These are phyloP conservation scores for Oryza glumipatula DNA, from an alignment of 176 grass and related monocot species.

Conservation along the genomic window DNA sequence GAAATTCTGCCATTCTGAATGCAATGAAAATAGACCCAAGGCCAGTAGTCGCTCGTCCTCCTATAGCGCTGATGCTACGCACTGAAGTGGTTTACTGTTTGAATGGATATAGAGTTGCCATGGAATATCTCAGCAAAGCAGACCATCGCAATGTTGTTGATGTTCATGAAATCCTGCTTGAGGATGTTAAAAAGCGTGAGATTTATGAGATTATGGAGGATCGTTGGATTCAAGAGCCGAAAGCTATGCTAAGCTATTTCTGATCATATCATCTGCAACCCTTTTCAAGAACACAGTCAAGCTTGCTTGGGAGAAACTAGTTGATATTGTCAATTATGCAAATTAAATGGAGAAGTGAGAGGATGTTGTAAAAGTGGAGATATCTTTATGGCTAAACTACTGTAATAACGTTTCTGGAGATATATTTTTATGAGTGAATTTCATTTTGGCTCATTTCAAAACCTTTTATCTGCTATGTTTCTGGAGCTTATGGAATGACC, in stretches of 20 bases:
- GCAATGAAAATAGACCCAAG: neutral
- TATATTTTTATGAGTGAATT: no score
- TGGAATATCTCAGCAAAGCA: neutral
- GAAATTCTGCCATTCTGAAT: neutral
- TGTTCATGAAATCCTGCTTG: neutral
- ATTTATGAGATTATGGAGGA: neutral
- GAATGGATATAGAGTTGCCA: neutral
- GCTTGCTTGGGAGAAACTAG: neutral
- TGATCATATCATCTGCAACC: neutral
- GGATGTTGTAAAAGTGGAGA: no score
- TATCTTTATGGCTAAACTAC: no score
- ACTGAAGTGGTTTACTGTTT: neutral
- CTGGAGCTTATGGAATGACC: no score
- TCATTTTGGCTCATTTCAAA: no score
- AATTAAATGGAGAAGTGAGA: no score
- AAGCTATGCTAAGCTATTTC: neutral
- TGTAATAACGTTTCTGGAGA: no score
- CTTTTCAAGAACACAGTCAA: no score
- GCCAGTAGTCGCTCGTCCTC: neutral
- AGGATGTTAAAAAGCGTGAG: no score
- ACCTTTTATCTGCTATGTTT: no score
- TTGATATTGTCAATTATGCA: no score
- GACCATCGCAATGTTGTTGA: neutral
- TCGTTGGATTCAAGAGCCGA: neutral
- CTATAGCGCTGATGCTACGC: neutral